Percentiles rank a stretch among this genome's conserved stretches.
These are phyloP conservation scores for Linum tenue DNA, from an alignment of 345 rosid genomes.

Conservation along the genomic window DNA sequence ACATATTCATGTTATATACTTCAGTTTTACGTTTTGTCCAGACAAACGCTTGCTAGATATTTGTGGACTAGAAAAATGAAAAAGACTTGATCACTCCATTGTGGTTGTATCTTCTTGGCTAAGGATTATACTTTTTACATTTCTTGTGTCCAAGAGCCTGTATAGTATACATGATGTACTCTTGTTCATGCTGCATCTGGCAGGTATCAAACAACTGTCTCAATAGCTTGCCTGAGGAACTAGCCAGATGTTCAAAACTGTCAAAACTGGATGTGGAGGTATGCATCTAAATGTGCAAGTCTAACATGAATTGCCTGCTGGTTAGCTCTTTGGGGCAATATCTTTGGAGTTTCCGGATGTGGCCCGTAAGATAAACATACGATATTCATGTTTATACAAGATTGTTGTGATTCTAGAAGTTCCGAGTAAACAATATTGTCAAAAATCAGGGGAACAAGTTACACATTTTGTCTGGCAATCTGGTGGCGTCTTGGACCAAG, in stretches of 20 bases:
- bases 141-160: too few relatives aligned
- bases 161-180: not conserved
- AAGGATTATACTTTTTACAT: not conserved
- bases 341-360: not conserved
- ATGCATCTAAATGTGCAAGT: conserved; percentile 1
- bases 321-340: not conserved
- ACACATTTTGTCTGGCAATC: conserved; percentile 37
- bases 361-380: not conserved
- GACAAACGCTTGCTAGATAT: not conserved
- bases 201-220: conserved; percentile 76
- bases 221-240: conserved; percentile 58
- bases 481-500: conserved; percentile 63
- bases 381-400: too few relatives aligned
- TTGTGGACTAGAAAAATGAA: not conserved
- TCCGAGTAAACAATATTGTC: not conserved
- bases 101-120: not conserved
- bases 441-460: conserved; percentile 75
- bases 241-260: conserved; percentile 59
- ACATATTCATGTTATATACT: not conserved
- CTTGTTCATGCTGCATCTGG: conserved; percentile 13
- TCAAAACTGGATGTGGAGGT: conserved; percentile 85
- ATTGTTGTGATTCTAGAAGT: not conserved
- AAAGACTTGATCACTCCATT: too few relatives aligned
- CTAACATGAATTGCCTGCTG: not conserved
- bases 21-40: not conserved